These are phyloP conservation scores for Naegleria gruberi DNA, from an alignment of 208 protist genomes.

Conservation along the genomic window DNA sequence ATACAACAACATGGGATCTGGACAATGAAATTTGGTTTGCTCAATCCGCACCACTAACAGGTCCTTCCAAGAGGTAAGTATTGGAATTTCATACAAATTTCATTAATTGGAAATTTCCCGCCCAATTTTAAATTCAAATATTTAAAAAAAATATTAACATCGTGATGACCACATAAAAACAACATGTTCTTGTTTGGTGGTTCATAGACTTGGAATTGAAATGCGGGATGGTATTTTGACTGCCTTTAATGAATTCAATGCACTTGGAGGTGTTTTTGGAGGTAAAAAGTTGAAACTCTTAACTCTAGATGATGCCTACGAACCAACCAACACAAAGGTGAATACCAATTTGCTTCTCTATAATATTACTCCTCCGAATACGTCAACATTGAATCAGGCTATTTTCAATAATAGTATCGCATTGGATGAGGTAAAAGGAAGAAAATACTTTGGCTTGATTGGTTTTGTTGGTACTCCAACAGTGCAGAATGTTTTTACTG, in stretches of 20 bases:
- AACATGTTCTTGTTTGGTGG: too few species aligned
- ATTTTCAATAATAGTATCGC: not conserved
- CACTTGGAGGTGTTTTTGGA: not conserved
- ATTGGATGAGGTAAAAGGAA: not conserved
- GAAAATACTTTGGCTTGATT: not conserved
- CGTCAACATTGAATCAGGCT: not conserved
- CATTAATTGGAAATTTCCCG: too few species aligned
- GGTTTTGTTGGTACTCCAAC: not conserved
- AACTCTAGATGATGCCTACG: conserved; percentile 4
- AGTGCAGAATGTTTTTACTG: not conserved
- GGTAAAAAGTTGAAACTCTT: not conserved
- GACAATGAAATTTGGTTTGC: not conserved
- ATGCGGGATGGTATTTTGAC: not conserved
- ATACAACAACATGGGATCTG: too few species aligned
- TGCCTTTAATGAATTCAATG: not conserved
- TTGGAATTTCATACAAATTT: too few species aligned
- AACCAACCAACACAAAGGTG: not conserved
- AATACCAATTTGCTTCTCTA: not conserved
- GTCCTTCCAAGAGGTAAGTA: not conserved
- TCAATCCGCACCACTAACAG: not conserved
- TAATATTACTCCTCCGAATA: not conserved
- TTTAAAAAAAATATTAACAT: too few species aligned
- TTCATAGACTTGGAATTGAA: not conserved
- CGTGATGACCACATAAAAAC: too few species aligned
- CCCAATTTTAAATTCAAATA: too few species aligned